phyloP scores from a whole-genome alignment of 768 basidiomycete genomes.

The Lactarius tabidus region DNA sequence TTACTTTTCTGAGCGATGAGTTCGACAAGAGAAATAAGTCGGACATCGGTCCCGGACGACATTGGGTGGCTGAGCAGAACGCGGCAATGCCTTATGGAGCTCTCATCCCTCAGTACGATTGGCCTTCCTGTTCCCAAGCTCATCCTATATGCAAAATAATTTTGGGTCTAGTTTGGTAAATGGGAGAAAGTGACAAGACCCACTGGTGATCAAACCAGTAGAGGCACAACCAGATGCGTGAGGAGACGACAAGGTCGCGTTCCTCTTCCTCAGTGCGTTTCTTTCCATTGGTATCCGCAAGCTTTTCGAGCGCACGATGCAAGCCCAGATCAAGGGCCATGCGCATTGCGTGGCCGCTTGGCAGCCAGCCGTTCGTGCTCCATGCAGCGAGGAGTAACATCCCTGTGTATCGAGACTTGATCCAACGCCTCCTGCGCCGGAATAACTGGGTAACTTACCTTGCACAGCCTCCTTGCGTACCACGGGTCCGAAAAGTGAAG shows the following conservation, averaged over 20 bases:
- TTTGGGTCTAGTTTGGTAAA: conserved; percentile 15
- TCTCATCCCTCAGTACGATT: conserved; percentile 85
- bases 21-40: conserved; percentile 84
- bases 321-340: conserved; percentile 94
- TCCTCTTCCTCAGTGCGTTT: conserved; percentile 77
- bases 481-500: conserved; percentile 88
- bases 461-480: conserved; percentile 94
- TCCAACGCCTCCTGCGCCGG: neutral
- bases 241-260: conserved; percentile 85
- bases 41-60: conserved; percentile 85
- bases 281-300: conserved; percentile 69
- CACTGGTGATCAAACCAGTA: conserved; percentile 98
- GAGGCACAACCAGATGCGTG: conserved; percentile 89
- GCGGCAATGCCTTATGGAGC: conserved; percentile 80
- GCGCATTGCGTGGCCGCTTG: conserved; percentile 92
- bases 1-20: conserved; percentile 87
- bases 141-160: conserved; percentile 49
- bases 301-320: conserved; percentile 87
- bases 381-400: conserved; percentile 91
- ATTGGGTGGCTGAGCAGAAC: conserved; percentile 78
- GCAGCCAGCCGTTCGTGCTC: conserved; percentile 93
- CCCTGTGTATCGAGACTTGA: conserved; percentile 41
- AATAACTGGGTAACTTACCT: conserved; percentile 44
- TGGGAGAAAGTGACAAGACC: conserved; percentile 31
- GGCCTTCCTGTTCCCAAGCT: conserved; percentile 90